These are phyloP conservation scores for Nannizziopsis barbatae DNA, from an alignment of 2,329 filamentous ascomycete species.

Conservation along the genomic window DNA sequence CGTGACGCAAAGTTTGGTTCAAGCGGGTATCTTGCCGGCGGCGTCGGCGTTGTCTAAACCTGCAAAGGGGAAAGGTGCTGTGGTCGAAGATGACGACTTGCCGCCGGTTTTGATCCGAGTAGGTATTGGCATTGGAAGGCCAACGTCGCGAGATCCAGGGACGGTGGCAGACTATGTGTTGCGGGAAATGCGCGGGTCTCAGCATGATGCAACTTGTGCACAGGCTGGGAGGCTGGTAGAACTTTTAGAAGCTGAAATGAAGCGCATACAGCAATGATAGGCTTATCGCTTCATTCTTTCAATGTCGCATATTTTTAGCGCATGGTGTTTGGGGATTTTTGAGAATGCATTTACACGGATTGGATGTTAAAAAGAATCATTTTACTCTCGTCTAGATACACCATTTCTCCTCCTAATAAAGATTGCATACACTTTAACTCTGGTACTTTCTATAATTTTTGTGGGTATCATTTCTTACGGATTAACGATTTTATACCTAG, in stretches of 20 bases:
- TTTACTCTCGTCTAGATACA: no score
- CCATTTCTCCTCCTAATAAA: no score
- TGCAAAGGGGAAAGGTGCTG: neutral
- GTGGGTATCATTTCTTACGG: no score
- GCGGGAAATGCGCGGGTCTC: slow-evolving; percentile 47
- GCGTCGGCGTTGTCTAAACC: slow-evolving; percentile 33
- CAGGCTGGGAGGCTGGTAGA: slow-evolving; percentile 41
- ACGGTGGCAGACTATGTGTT: slow-evolving; percentile 71
- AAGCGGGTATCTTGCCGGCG: slow-evolving; percentile 24
- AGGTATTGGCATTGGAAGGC: slow-evolving; percentile 79
- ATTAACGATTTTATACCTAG: no score
- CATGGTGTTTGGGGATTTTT: slow-evolving; percentile 1
- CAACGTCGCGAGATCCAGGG: slow-evolving; percentile 52
- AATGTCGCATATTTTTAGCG: neutral
- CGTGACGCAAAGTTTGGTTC: slow-evolving; percentile 45
- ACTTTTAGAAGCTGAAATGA: slow-evolving; percentile 32
- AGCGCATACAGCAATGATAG: slow-evolving; percentile 2
- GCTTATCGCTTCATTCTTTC: neutral
- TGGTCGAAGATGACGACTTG: neutral
- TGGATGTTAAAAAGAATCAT: no score
- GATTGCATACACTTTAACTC: no score
- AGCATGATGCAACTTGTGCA: slow-evolving; percentile 43
- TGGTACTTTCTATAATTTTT: no score
- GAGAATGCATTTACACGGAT: neutral
- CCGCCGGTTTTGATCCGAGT: slow-evolving; percentile 47